Percentiles rank a stretch among this genome's conserved stretches.
These are phyloP conservation scores for Mycena sanguinolenta DNA, from an alignment of 768 basidiomycete genomes.

Conservation along the genomic window DNA sequence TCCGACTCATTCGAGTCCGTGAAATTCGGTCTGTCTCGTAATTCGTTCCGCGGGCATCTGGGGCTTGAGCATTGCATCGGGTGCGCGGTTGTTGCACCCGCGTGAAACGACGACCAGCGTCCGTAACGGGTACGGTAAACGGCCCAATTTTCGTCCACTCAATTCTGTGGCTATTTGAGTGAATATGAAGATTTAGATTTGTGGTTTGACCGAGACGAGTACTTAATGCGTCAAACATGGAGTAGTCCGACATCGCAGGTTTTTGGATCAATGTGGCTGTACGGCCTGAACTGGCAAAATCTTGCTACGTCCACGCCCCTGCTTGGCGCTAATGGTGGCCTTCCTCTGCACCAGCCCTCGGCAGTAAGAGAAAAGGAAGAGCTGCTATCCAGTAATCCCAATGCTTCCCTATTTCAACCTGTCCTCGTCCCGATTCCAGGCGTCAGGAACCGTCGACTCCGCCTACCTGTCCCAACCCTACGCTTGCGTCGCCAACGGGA, in stretches of 20 bases:
- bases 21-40: not conserved
- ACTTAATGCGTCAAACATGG: too few relatives aligned
- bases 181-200: not conserved
- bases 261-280: slow-evolving; percentile 10
- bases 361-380: slow-evolving; percentile 59
- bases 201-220: not conserved
- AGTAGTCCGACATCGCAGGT: too few relatives aligned
- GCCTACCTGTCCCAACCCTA: slow-evolving; percentile 69
- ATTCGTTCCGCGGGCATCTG: not conserved
- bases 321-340: slow-evolving; percentile 44
- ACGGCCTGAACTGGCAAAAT: too few relatives aligned
- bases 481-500: slow-evolving; percentile 69
- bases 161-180: too few relatives aligned
- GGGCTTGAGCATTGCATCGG: too few relatives aligned
- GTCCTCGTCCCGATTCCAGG: slow-evolving; percentile 72
- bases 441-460: slow-evolving; percentile 67
- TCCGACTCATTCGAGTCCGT: not conserved
- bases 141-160: too few relatives aligned
- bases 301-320: slow-evolving; percentile 21
- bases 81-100: too few relatives aligned
- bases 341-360: slow-evolving; percentile 57
- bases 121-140: too few relatives aligned
- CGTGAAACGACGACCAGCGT: too few relatives aligned
- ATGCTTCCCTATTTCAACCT: slow-evolving; percentile 64
- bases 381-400: slow-evolving; percentile 40